Base-by-base conservation (phyloP, 306 rosid species). In the Lathyrus sativus region DNA sequence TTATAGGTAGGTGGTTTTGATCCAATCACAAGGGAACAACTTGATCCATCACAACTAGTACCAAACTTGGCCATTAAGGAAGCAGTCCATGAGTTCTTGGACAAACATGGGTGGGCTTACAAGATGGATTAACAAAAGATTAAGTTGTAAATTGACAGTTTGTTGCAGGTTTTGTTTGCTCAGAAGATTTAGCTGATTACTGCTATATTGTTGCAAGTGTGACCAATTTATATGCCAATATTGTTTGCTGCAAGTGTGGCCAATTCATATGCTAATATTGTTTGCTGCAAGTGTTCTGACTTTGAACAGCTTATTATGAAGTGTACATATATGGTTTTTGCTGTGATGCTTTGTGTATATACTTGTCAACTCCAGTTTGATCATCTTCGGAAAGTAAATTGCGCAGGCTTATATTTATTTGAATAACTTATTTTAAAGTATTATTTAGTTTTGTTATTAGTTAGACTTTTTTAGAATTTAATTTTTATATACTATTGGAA, bases 81-180 rank as follows among this genome's bases (percentile, higher is more conserved):
- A 81, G 99, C 99, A 2, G 95, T 95, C 18, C 77, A 78, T 50
- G 85, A 89, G 51, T 95, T 85, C 79, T 76, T 95, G 67, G 84
- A 82, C 4, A 75, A 77, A 48, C 95, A 95, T 38, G 92, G 99
- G 19, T 95, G 99, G 99, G 99, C 99, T 14, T 95, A 90, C 71
- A 78, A 73, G 81, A 56, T 76, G 15, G 85, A 82, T 24, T 90
- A 72, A 85, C 39, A 14, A n/a, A 66, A 43, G 28, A 49, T 41
- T 72, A 26, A 56, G 78, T 41, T 15, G 11, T 9, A 67, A 46
- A 66, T 65, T 48, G 50, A 29, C 53, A 57, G 54, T 62, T 33
- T 17, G 39, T 55, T 10, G 70, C 41, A 26, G 72, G 41, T 68
- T 44, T 39, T 74, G 28, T 60, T 17, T 64, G 53, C 44, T 65